Conservation (phyloP, 2,329 filamentous ascomycete genomes). For the Ceratocystis lukuohia region DNA sequence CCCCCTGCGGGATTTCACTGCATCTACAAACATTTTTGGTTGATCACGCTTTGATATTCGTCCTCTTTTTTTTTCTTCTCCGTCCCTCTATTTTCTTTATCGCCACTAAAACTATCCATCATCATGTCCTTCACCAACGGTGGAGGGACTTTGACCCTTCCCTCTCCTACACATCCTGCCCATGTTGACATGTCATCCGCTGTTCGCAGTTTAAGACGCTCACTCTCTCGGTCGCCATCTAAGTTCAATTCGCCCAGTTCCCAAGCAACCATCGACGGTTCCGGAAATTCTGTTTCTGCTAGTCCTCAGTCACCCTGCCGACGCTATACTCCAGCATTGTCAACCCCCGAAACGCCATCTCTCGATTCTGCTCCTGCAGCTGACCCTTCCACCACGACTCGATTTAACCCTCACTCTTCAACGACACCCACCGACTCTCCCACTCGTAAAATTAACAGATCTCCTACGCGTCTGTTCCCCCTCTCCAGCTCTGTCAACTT, state of each 20-base stretch:
- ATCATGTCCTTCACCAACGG: slow-evolving; percentile 47
- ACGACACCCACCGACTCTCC: slow-evolving; percentile 19
- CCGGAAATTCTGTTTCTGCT: slow-evolving; percentile 42
- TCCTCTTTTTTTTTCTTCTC: slow-evolving; percentile 4
- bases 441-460: slow-evolving; percentile 22
- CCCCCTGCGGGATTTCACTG: not conserved
- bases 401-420: slow-evolving; percentile 13
- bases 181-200: slow-evolving; percentile 71
- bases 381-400: not conserved
- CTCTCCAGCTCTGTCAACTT: slow-evolving; percentile 27
- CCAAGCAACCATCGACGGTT: slow-evolving; percentile 26
- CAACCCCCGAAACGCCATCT: slow-evolving; percentile 11
- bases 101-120: slow-evolving; percentile 15
- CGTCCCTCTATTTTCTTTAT: slow-evolving; percentile 2
- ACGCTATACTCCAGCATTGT: slow-evolving; percentile 25
- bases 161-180: slow-evolving; percentile 72
- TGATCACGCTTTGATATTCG: not conserved
- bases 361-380: slow-evolving; percentile 4
- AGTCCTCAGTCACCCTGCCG: slow-evolving; percentile 41
- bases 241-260: slow-evolving; percentile 42
- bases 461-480: slow-evolving; percentile 16
- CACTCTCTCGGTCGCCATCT: slow-evolving; percentile 84
- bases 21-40: slow-evolving; percentile 1
- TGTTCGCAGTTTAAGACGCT: slow-evolving; percentile 71
- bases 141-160: slow-evolving; percentile 66